Evolutionary conservation across 225 moss, liverwort and hornwort species (phyloP), one percentile per base, ranked within the genome.

Genomic region (Pleurozium schreberi): DNA sequence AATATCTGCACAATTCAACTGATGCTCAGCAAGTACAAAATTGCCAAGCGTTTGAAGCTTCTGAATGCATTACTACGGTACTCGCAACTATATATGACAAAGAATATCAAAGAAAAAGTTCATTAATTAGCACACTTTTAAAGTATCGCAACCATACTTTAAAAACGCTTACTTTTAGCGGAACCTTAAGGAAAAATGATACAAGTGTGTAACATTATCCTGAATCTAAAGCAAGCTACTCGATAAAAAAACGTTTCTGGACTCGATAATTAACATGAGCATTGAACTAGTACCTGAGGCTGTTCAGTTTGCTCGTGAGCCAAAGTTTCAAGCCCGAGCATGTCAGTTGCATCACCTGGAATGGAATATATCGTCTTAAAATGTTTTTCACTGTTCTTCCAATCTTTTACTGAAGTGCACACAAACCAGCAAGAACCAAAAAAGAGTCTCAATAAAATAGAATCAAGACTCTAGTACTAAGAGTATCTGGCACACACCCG

Each of bases 301-400:
- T 91, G 93, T 84, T 94, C 91, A 87, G 92, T 94, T 88, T 94
- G 93, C 92, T 94, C 93, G 74, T 94, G 94, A 87, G 80, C 90
- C 88, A 94, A 89, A 73, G 85, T 93, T 88, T 94, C 94, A 61
- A 93, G 85, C 71, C 94, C 93, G 21, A 93, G 88, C 88, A 93
- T 94, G 76, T 94, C 94, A 84, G 80, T 88, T 19, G 88, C 85
- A 88, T 94, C 93, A 91, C 94, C 94, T 94, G 88, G n/a, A 88
- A 84, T 88, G 55, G 34, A 88, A 40, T 38, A 81, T 45, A 45
- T 82, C 50, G 27, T 47, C 36, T 75, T 47, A 53, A 61, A 80
- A 36, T 50, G 45, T 11, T 53, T 34, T 40, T 58, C 87, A 81
- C 7, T 89, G 12, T 33, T 30, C 68, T 82, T 57, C 21, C 40